Evolutionary conservation across 805 yeast genomes (phyloP).

Genomic region (Schwanniomyces yamadae): DNA sequence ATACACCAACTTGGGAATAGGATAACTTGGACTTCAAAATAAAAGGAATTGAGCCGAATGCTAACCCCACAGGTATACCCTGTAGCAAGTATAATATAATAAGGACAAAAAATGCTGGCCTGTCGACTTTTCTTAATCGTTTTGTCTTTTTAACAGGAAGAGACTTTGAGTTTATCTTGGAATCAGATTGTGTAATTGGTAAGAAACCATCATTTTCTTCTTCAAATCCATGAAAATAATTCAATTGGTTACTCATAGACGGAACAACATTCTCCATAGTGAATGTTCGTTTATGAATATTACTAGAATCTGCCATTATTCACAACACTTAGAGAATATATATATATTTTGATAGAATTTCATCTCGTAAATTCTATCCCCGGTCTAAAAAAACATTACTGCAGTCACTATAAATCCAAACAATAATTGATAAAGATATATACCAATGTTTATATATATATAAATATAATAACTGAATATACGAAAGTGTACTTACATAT

Average conservation of each 20-base stretch:
- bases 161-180: conserved; percentile 2
- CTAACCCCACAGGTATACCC: conserved; percentile 96
- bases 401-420: no score
- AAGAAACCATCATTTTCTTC: conserved; percentile 37
- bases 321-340: no score
- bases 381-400: no score
- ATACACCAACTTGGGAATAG: conserved; percentile 87
- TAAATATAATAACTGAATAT: no score
- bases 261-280: conserved; percentile 1
- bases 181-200: conserved; percentile 25
- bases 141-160: not conserved
- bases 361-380: no score
- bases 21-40: conserved; percentile 77
- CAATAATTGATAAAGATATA: no score
- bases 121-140: conserved; percentile 40
- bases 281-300: conserved; percentile 3
- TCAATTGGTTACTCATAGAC: conserved; percentile 14
- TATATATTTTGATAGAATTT: no score
- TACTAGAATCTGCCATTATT: conserved; percentile 3
- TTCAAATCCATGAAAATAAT: conserved; percentile 23
- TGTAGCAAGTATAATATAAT: conserved; percentile 79
- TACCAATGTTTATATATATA: no score
- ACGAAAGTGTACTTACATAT: no score
- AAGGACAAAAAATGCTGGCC: conserved; percentile 72
- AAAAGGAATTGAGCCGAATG: conserved; percentile 93